phyloP scores from a whole-genome alignment of 1,139 yeast genomes.

The Wickerhamiella infanticola region DNA sequence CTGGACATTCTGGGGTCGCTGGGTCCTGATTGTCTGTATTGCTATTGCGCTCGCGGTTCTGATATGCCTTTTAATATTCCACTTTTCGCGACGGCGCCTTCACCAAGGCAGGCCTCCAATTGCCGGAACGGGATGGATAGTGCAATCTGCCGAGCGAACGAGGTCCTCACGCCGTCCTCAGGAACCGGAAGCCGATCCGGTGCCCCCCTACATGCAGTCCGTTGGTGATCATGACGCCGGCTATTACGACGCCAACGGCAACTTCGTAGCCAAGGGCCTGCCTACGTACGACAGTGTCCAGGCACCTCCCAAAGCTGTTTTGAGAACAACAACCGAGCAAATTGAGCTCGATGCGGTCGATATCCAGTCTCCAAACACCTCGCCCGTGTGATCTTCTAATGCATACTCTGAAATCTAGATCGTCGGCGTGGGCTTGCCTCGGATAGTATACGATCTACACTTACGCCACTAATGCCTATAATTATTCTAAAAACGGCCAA shows the following conservation, averaged over 20 bases:
- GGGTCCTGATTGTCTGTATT: conserved; percentile 4
- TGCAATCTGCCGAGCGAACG: neutral
- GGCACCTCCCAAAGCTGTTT: neutral
- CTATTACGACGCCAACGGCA: conserved; percentile 58
- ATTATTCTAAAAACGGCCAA: too few species aligned
- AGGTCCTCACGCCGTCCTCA: neutral
- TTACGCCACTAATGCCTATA: too few species aligned
- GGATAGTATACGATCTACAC: too few species aligned
- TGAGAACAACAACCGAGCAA: neutral
- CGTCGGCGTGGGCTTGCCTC: too few species aligned
- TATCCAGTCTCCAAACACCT: too few species aligned
- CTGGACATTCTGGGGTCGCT: conserved; percentile 5
- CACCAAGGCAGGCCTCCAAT: conserved; percentile 2
- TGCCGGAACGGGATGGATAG: conserved; percentile 4
- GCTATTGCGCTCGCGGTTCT: neutral
- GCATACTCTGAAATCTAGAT: too few species aligned
- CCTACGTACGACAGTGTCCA: neutral
- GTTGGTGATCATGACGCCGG: conserved; percentile 63
- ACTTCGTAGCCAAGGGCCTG: conserved; percentile 25
- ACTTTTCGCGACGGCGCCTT: neutral
- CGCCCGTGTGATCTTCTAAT: too few species aligned
- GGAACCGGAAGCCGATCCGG: conserved; percentile 2
- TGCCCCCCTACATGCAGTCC: conserved; percentile 26
- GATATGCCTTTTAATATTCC: neutral
- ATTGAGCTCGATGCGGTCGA: too few species aligned